Evolutionary conservation across 1,284 basidiomycete species (phyloP).

Genomic region (Phylloboletellus chloephorus): DNA sequence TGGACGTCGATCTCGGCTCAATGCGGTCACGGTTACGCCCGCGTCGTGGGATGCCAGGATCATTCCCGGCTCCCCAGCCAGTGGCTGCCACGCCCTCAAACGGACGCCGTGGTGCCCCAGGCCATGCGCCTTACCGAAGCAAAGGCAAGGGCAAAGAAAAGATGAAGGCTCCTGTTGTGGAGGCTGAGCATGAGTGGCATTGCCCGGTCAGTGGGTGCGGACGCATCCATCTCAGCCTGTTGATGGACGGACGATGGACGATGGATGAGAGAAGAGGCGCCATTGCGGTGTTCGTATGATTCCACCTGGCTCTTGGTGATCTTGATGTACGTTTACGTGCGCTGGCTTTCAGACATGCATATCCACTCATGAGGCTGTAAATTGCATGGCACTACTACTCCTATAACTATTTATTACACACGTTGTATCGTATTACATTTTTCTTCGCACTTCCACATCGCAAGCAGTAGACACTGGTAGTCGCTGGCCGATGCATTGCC

Average conservation of each 20-base stretch:
- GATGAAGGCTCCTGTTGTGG: constrained; percentile 35
- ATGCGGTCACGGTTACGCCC: constrained; percentile 55
- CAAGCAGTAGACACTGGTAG: neutral
- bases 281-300: constrained; percentile 44
- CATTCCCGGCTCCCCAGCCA: constrained; percentile 9
- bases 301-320: neutral
- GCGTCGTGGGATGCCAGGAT: constrained; percentile 24
- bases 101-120: constrained; percentile 7
- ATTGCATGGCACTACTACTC: constrained; percentile 2
- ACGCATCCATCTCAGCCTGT: constrained; percentile 49
- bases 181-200: constrained; percentile 50
- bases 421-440: too few relatives aligned
- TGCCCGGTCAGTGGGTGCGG: constrained; percentile 60
- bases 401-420: constrained; percentile 15
- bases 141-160: constrained; percentile 37
- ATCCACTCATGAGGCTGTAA: constrained; percentile 3
- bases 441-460: too few relatives aligned
- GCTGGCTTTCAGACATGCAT: constrained; percentile 4
- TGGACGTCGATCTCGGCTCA: constrained; percentile 26
- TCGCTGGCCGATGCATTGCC: neutral
- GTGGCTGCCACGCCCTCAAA: constrained; percentile 1
- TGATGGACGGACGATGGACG: constrained; percentile 49
- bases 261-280: constrained; percentile 41
- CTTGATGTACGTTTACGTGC: constrained; percentile 16
- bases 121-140: constrained; percentile 15